Percentiles rank a stretch among this genome's conserved stretches.
phyloP scores from a whole-genome alignment of 1,139 yeast genomes.

The Candida sanyaensis region DNA sequence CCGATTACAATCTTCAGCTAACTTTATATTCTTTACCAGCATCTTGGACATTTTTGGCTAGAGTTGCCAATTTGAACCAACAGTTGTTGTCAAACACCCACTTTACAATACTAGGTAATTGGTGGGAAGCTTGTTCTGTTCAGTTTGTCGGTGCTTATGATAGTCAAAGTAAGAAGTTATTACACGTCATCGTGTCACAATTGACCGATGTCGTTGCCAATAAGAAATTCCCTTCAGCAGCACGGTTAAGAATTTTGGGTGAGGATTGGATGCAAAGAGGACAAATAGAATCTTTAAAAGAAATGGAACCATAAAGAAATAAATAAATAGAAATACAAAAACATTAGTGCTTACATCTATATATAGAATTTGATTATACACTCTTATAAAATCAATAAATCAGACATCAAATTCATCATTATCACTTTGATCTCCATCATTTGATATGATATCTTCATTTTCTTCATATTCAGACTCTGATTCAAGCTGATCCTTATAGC shows the following conservation, averaged over 20 bases:
- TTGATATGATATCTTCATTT: background rate
- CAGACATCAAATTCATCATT: background rate
- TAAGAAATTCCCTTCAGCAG: slow-evolving; percentile 70
- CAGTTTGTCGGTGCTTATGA: slow-evolving; percentile 62
- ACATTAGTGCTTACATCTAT: too few species aligned
- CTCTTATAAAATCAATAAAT: too few species aligned
- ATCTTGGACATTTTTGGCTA: slow-evolving; percentile 78
- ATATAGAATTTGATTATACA: too few species aligned
- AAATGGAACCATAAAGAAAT: slow-evolving; percentile 43
- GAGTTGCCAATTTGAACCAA: slow-evolving; percentile 61
- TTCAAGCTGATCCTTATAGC: slow-evolving; percentile 34
- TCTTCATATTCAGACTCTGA: slow-evolving; percentile 19
- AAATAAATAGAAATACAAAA: background rate
- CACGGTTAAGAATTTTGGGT: slow-evolving; percentile 69
- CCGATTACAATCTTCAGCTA: slow-evolving; percentile 19
- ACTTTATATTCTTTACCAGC: slow-evolving; percentile 30
- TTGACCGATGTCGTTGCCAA: slow-evolving; percentile 56
- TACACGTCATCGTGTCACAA: slow-evolving; percentile 31
- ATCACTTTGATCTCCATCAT: background rate
- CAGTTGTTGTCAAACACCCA: slow-evolving; percentile 64
- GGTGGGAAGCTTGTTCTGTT: slow-evolving; percentile 89
- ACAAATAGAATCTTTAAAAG: slow-evolving; percentile 47
- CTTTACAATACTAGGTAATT: slow-evolving; percentile 69
- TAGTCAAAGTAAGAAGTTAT: slow-evolving; percentile 65
- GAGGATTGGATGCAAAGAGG: slow-evolving; percentile 69